Evolutionary conservation across 176 grass and related monocot species (phyloP).

Genomic region (Zea mays): Zm-B73-REFERENCE-NAM-5.0 NC_050096.1:153865501-153866000

Average conservation of each 20-base stretch:
- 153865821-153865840: too few species aligned
- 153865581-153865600: conserved; percentile 39
- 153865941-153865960: neutral
- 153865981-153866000: conserved; percentile 7
- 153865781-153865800: neutral
- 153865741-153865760: conserved; percentile 6
- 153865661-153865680: conserved; percentile 31
- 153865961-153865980: conserved; percentile 9
- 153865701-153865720: conserved; percentile 7
- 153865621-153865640: conserved; percentile 37
- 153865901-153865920: neutral
- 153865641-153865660: conserved; percentile 43
- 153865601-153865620: conserved; percentile 24
- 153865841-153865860: too few species aligned
- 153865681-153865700: conserved; percentile 45
- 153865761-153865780: conserved; percentile 9
- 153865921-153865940: conserved; percentile 15
- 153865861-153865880: too few species aligned
- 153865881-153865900: neutral
- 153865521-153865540: conserved; percentile 33
- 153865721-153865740: neutral
- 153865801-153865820: too few species aligned
- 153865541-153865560: conserved; percentile 20
- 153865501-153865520: conserved; percentile 24
- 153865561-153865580: conserved; percentile 31